phyloP scores from a whole-genome alignment of 441 rosid genomes.

The Adansonia gregorii region DNA sequence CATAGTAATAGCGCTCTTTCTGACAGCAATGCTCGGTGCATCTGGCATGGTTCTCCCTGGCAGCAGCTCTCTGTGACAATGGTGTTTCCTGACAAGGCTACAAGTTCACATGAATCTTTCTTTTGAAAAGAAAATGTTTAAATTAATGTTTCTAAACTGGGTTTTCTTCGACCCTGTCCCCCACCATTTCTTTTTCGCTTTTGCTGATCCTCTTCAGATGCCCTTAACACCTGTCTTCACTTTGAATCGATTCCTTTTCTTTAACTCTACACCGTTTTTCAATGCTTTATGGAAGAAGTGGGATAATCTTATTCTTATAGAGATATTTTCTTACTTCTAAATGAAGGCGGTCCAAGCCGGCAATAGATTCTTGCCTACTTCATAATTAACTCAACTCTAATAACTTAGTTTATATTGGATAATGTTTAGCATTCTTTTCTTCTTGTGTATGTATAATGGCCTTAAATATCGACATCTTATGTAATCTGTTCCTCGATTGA shows the following conservation, averaged over 20 bases:
- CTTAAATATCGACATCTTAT: no score
- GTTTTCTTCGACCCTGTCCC: not conserved
- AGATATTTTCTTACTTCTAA: not conserved
- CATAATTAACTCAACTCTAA: not conserved
- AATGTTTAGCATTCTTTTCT: not conserved
- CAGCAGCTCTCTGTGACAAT: no score
- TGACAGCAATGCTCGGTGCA: no score
- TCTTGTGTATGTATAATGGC: no score
- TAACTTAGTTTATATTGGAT: not conserved
- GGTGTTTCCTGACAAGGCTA: not conserved
- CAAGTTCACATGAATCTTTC: not conserved
- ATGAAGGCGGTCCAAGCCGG: not conserved
- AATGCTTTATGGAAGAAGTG: not conserved
- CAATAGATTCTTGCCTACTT: slow-evolving; percentile 7
- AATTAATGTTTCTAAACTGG: not conserved
- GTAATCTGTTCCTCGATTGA: no score
- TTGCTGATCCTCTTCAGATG: not conserved
- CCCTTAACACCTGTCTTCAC: not conserved
- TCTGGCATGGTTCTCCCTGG: no score
- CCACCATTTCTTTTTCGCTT: not conserved
- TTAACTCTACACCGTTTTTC: not conserved
- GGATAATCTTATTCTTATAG: not conserved
- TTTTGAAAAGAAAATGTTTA: not conserved
- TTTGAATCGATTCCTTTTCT: slow-evolving; percentile 2
- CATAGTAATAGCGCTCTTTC: no score